Percentiles rank a stretch among this genome's conserved stretches.
phyloP scores from a whole-genome alignment of 1,139 yeast species.

The Blastobotrys raffinosifermentans region DNA sequence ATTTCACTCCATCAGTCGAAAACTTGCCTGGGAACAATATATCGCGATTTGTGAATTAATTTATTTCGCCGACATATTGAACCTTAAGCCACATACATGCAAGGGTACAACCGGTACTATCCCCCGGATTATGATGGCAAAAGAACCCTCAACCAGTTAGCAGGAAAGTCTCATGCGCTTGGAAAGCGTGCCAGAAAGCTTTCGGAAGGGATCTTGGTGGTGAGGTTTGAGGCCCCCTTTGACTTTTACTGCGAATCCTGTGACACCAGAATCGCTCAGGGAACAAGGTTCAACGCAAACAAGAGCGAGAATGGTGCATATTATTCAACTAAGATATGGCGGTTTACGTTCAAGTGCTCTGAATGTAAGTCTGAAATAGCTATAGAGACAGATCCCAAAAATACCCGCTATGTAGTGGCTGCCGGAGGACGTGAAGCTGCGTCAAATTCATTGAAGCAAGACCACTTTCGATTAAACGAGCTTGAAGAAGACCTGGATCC shows the following conservation, averaged over 20 bases:
- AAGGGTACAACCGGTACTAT: slow-evolving; percentile 31
- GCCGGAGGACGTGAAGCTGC: slow-evolving; percentile 26
- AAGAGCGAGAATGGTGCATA: slow-evolving; percentile 29
- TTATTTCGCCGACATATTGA: not conserved
- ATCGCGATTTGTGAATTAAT: not conserved
- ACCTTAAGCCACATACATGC: slow-evolving; percentile 3
- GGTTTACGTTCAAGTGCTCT: slow-evolving; percentile 29
- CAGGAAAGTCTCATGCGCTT: slow-evolving; percentile 24
- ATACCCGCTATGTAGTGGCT: slow-evolving; percentile 25
- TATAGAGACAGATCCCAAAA: slow-evolving; percentile 32
- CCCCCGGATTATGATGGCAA: slow-evolving; percentile 35
- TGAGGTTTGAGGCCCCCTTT: slow-evolving; percentile 33
- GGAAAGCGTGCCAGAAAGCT: slow-evolving; percentile 27
- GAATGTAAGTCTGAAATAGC: slow-evolving; percentile 25
- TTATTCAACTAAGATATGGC: slow-evolving; percentile 29
- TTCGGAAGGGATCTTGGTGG: slow-evolving; percentile 26
- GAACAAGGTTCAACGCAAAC: slow-evolving; percentile 32
- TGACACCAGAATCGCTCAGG: slow-evolving; percentile 26
- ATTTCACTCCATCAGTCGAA: slow-evolving; percentile 35
- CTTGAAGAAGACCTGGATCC: slow-evolving; percentile 13
- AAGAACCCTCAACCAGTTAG: slow-evolving; percentile 26
- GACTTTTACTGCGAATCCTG: slow-evolving; percentile 28
- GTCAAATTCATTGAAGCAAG: slow-evolving; percentile 18
- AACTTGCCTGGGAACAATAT: not conserved
- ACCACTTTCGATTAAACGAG: slow-evolving; percentile 10